Evolutionary conservation across 345 rosid species (phyloP).

Genomic region (Trapa bicornis): DNA sequence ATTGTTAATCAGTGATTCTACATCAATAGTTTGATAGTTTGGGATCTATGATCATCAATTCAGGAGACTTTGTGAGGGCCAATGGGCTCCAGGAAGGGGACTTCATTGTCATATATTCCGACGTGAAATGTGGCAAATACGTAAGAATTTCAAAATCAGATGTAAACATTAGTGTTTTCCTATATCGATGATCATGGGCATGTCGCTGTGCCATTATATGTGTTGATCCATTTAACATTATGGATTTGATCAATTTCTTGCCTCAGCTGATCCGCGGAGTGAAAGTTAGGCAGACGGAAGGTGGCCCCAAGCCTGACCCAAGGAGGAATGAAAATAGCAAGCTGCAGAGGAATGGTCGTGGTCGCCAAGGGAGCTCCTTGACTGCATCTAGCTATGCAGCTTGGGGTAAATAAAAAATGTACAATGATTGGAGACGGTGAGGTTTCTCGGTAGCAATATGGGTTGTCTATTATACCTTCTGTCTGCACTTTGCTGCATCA

Average conservation of each 20-base stretch:
- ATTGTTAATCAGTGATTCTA: neutral
- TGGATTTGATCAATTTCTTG: neutral
- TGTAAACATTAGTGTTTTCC: neutral
- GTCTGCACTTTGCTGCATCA: neutral
- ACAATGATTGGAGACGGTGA: neutral
- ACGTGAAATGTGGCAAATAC: slow-evolving; percentile 86
- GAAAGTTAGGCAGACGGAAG: slow-evolving; percentile 71
- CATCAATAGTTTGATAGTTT: neutral
- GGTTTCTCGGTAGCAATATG: neutral
- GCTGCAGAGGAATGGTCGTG: slow-evolving; percentile 35
- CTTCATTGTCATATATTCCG: slow-evolving; percentile 94
- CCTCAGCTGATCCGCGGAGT: slow-evolving; percentile 87
- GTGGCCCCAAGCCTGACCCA: slow-evolving; percentile 34
- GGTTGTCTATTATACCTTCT: neutral
- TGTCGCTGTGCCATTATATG: too few relatives aligned
- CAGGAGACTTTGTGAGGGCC: slow-evolving; percentile 88
- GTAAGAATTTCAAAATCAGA: slow-evolving; percentile 24
- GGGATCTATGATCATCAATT: neutral
- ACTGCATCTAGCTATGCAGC: neutral
- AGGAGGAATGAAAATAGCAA: slow-evolving; percentile 45
- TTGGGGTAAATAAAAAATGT: neutral
- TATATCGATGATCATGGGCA: too few relatives aligned
- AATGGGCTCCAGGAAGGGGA: slow-evolving; percentile 99
- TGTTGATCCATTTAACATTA: neutral
- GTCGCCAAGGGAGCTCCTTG: slow-evolving; percentile 6